These are phyloP conservation scores for Botryotinia globosa DNA, from an alignment of 2,329 filamentous ascomycete species.

Conservation along the genomic window DNA sequence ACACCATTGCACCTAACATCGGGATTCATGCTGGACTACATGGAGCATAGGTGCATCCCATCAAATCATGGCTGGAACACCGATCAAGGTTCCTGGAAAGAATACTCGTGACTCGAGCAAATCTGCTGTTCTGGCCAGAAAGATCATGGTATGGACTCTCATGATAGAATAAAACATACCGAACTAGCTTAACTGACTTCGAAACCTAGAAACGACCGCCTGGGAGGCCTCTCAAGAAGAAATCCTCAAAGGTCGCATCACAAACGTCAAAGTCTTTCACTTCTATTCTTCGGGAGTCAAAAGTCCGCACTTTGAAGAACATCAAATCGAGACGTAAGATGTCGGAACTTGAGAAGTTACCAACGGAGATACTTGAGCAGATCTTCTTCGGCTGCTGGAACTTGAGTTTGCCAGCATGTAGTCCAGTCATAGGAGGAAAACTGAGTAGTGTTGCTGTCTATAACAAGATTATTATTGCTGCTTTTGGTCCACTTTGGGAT, in stretches of 20 bases:
- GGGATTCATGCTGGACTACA: neutral
- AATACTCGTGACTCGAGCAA: slow-evolving; percentile 30
- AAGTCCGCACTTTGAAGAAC: slow-evolving; percentile 28
- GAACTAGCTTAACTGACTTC: slow-evolving; percentile 2
- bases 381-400: slow-evolving; percentile 37
- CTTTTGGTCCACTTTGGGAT: slow-evolving; percentile 36
- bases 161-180: neutral
- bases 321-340: slow-evolving; percentile 35
- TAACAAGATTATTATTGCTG: slow-evolving; percentile 28
- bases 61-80: slow-evolving; percentile 32
- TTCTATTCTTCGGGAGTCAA: slow-evolving; percentile 18
- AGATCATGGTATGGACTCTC: slow-evolving; percentile 28
- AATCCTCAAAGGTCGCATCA: neutral
- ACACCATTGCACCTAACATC: neutral
- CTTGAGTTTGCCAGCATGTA: slow-evolving; percentile 33
- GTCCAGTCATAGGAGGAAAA: slow-evolving; percentile 35
- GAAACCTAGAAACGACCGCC: slow-evolving; percentile 22
- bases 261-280: neutral
- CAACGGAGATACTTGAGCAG: slow-evolving; percentile 35
- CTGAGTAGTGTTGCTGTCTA: slow-evolving; percentile 35
- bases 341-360: slow-evolving; percentile 36
- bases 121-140: slow-evolving; percentile 27
- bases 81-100: slow-evolving; percentile 37
- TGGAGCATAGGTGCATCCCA: neutral
- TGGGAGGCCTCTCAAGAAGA: slow-evolving; percentile 28